phyloP scores from a whole-genome alignment of 202 grass and related monocot genomes.

The Zizania palustris region DNA sequence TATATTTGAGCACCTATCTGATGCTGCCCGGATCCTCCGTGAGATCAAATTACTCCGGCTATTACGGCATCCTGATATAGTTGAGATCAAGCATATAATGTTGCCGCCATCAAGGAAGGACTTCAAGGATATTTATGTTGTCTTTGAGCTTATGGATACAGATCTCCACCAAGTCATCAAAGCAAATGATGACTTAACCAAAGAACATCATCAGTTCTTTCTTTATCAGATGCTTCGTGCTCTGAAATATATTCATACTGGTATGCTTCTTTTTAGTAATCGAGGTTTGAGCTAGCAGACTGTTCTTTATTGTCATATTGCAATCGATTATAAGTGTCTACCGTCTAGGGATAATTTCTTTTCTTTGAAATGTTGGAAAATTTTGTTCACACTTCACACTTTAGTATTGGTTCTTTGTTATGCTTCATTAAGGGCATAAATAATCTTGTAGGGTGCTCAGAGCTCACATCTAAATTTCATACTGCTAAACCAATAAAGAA shows the following conservation, averaged over 20 bases:
- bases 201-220: constrained; percentile 94
- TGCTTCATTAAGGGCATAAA: constrained; percentile 23
- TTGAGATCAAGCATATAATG: constrained; percentile 99
- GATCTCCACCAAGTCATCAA: constrained; percentile 99
- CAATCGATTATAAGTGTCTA: not conserved
- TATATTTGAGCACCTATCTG: constrained; percentile 94
- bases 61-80: constrained; percentile 92
- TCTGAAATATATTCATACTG: constrained; percentile 96
- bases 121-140: constrained; percentile 99
- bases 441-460: not conserved
- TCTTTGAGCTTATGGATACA: constrained; percentile 97
- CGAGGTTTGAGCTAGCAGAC: not conserved
- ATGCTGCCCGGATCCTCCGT: constrained; percentile 84
- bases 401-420: constrained; percentile 25
- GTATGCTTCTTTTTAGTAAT: constrained; percentile 53
- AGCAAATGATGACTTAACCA: constrained; percentile 95
- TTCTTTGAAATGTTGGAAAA: constrained; percentile 5
- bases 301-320: not conserved
- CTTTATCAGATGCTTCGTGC: constrained; percentile 96
- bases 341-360: not conserved
- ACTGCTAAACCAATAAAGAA: constrained; percentile 17
- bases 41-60: constrained; percentile 96
- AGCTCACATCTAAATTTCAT: constrained; percentile 24
- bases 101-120: constrained; percentile 85
- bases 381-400: constrained; percentile 8